Evolutionary conservation across 345 rosid species (phyloP).

Genomic region (Gossypium rotundifolium): DNA sequence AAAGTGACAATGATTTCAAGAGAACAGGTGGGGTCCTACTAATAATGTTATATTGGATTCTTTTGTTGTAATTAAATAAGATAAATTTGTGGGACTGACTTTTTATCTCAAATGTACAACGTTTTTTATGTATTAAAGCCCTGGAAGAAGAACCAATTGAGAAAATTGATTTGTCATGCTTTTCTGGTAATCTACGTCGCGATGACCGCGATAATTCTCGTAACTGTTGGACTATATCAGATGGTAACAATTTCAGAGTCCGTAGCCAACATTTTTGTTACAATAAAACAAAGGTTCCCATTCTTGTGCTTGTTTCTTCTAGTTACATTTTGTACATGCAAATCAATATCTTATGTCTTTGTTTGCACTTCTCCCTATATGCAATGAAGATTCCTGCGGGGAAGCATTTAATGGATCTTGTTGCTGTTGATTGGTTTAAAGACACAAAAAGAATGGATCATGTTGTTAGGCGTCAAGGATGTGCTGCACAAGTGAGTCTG

Average conservation of each 20-base stretch:
- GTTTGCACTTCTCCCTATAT: background rate
- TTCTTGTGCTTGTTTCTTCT: conserved; percentile 14
- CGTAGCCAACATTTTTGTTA: conserved; percentile 87
- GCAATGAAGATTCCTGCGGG: conserved; percentile 80
- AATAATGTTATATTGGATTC: background rate
- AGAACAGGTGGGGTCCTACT: conserved; percentile 47
- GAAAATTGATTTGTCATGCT: conserved; percentile 77
- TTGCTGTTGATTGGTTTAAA: conserved; percentile 99
- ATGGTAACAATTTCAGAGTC: conserved; percentile 88
- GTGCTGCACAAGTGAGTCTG: conserved; percentile 90
- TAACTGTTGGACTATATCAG: conserved; percentile 83
- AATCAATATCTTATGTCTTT: conserved; percentile 4
- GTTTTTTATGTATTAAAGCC: conserved; percentile 31
- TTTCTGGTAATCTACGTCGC: conserved; percentile 70
- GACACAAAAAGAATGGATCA: conserved; percentile 95
- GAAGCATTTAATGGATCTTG: conserved; percentile 95
- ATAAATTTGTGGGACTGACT: background rate
- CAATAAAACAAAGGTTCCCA: conserved; percentile 77
- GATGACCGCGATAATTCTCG: conserved; percentile 85
- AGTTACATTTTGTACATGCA: background rate
- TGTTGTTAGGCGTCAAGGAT: conserved; percentile 87
- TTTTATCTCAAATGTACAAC: conserved; percentile 5
- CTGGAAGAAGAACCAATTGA: conserved; percentile 72
- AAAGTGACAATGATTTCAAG: conserved; percentile 48
- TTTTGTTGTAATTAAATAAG: background rate